Base-by-base conservation (phyloP, 305 asterid species). In the Euphrasia arctica region DNA sequence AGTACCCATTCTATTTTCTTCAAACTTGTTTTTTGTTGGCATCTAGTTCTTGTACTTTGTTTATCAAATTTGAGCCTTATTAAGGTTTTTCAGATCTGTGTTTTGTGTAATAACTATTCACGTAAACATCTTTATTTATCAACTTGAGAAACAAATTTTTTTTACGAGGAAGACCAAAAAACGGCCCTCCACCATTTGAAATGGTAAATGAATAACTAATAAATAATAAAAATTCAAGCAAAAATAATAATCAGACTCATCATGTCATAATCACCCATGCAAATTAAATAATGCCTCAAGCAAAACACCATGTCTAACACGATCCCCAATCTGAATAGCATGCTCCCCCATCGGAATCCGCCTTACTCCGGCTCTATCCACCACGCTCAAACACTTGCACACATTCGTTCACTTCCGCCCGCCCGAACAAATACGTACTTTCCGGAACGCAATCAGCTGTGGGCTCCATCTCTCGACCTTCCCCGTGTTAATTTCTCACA, bases 291-390 rank as follows among this genome's bases (percentile, higher is more conserved):
- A 3, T 48, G 84, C 78, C 68, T 70, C 77, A 59, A 84, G 71
- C 0, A 85, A 78, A 70, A 85, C 29, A 11, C 75, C 43, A 65
- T 86, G 90, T 60, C 56, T 79, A 9, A 69, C 57, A 32, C 5
- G 36, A 70, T 49, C 63, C 88, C 88, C 60, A 34, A 83, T 65
- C 39, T 76, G 88, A 66, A 86, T 72, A 14, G 66, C 73, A 9
- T 86, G 90, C 58, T 76, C 74, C 12, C 94, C 90, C 74, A 83
- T 77, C 3, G 90, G 80, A 65, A 86, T 75, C 75, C 84, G 77
- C 64, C 90, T 66, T 14, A 78, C 67, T 51, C 94, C 94, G 0
- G 71, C 73, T 51, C 25, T 58, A 54, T 86, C 94, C 50, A 86
- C 88, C 14, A 81, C 88, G 28, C 94, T 86, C 39, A 83, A 69